Conservation (phyloP, 2,329 filamentous ascomycete species). For the Scytalidium lignicola region DNA sequence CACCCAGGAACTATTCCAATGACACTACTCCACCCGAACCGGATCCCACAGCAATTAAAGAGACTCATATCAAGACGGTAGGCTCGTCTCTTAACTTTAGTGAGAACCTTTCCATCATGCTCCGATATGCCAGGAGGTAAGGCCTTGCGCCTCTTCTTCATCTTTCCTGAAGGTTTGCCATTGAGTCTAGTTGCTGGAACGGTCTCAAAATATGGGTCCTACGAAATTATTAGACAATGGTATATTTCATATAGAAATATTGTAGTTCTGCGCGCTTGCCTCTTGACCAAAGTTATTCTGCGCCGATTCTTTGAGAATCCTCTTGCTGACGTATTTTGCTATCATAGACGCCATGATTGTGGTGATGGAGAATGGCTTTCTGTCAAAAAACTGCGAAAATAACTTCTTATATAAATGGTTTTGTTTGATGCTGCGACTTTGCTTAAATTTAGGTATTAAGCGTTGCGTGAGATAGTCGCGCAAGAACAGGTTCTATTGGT, state of each 20-base stretch:
- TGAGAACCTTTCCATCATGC: slow-evolving; percentile 77
- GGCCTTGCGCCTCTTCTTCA: slow-evolving; percentile 80
- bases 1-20: slow-evolving; percentile 80
- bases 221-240: slow-evolving; percentile 11
- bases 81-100: slow-evolving; percentile 77
- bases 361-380: not conserved
- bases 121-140: slow-evolving; percentile 76
- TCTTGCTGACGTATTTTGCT: slow-evolving; percentile 51
- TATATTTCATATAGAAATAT: too few species aligned
- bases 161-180: slow-evolving; percentile 61
- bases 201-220: slow-evolving; percentile 90
- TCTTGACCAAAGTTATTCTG: slow-evolving; percentile 55
- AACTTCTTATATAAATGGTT: not conserved
- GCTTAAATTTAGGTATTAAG: not conserved
- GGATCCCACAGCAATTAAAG: slow-evolving; percentile 74
- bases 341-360: slow-evolving; percentile 47
- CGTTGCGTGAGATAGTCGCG: not conserved
- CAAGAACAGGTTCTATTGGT: not conserved
- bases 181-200: slow-evolving; percentile 68
- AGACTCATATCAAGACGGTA: slow-evolving; percentile 82
- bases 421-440: not conserved
- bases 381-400: not conserved
- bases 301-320: slow-evolving; percentile 50
- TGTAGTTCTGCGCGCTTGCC: slow-evolving; percentile 31
- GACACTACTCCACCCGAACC: slow-evolving; percentile 84